Base-by-base conservation (phyloP, 2,329 filamentous ascomycete genomes). In the Arthrobotrys conoides region DNA sequence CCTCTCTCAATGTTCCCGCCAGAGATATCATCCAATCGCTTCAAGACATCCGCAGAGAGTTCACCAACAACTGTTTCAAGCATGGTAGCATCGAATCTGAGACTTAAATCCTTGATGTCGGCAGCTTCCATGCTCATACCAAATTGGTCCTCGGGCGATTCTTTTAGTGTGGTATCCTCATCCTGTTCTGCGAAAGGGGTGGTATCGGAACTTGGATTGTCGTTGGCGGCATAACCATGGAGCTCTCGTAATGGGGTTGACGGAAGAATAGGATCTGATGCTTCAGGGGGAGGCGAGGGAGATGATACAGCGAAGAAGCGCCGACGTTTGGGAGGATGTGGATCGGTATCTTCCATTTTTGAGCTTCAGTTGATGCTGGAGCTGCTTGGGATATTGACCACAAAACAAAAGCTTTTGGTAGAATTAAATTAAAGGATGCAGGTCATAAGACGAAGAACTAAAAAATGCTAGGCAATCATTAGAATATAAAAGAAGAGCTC, bases 61-160 rank as follows among this genome's bases (percentile, higher is more conserved):
- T 88, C 87, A 41, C 90, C 90, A 22, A 91, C 84, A 76, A 92
- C 88, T 72, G 84, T 86, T 81, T 91, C 87, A 69, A 92, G 90
- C 0, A 86, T 87, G 36, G 86, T 86, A 71, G 87, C 85, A 80
- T 91, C 88, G 78, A 92, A 91, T 5, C 71, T 80, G 18, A 79
- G 55, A 8, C 76, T 71, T 22, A 72, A 51, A 0, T 83, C 83
- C 30, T 85, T 73, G 0, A 83, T 77, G 2, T 83, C 81, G 24
- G 64, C 48, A 12, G 68, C 36, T 16, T 78, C 75, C 12, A 36
- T 5, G 38, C 67, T 41, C 1, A 27, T 44, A 2, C 55, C 55
- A n/a, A 64, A 36, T 5, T 49, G 30, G 4, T 53, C 55, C n/a
- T 69, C 49, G 8, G 51, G 48, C 38, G 48, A 20, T 33, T 66